Percentiles rank a stretch among this genome's conserved stretches.
phyloP scores from a whole-genome alignment of 805 yeast species.

The Tetrapisispora phaffii region DNA sequence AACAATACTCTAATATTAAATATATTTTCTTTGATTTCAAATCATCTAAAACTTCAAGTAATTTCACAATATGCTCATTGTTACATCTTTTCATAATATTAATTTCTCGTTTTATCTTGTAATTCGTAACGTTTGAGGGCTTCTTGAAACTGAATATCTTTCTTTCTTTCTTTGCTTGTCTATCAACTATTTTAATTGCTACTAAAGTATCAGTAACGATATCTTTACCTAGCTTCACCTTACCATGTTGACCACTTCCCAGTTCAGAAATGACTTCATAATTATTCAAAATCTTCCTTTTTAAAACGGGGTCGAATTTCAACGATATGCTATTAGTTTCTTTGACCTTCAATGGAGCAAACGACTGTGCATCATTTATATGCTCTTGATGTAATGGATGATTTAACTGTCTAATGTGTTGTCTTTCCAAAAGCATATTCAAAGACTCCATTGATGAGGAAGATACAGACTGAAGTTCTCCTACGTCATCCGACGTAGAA shows the following conservation, averaged over 20 bases:
- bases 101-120: slow-evolving; percentile 73
- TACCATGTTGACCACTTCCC: slow-evolving; percentile 98
- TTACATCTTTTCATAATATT: slow-evolving; percentile 87
- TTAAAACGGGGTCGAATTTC: slow-evolving; percentile 81
- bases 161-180: slow-evolving; percentile 38
- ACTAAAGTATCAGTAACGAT: slow-evolving; percentile 52
- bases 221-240: slow-evolving; percentile 83
- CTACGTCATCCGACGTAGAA: slow-evolving; percentile 3
- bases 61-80: slow-evolving; percentile 86
- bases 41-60: slow-evolving; percentile 85
- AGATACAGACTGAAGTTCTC: slow-evolving; percentile 26
- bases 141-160: slow-evolving; percentile 31
- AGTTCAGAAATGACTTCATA: slow-evolving; percentile 81
- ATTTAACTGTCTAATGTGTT: slow-evolving; percentile 32
- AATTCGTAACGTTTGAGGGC: slow-evolving; percentile 38
- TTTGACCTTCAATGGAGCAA: slow-evolving; percentile 40
- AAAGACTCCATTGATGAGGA: slow-evolving; percentile 27
- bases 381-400: slow-evolving; percentile 35
- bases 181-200: slow-evolving; percentile 89
- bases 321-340: slow-evolving; percentile 73
- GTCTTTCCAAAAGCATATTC: slow-evolving; percentile 33
- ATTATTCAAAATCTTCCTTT: slow-evolving; percentile 73
- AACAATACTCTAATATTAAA: slow-evolving; percentile 79
- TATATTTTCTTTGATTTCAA: slow-evolving; percentile 73
- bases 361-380: slow-evolving; percentile 16